Percentiles rank a stretch among this genome's conserved stretches.
Conservation (phyloP, 257 asterid genomes). For the Anisodus tanguticus region DNA sequence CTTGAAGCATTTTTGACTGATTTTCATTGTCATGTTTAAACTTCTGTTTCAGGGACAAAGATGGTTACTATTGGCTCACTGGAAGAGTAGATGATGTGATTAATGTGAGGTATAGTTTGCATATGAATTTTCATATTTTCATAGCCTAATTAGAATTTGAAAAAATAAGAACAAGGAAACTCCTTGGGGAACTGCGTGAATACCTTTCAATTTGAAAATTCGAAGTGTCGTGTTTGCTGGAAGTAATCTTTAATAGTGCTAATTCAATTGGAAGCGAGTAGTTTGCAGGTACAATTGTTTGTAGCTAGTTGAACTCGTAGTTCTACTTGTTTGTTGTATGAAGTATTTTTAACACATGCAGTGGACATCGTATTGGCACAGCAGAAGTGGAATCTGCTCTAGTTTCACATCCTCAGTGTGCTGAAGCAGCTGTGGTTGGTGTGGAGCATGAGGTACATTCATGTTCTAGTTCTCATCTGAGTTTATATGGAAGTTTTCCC, state of each 20-base stretch:
- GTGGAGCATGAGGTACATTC: constrained; percentile 90
- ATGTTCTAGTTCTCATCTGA: constrained; percentile 1
- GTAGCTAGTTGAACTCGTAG: constrained; percentile 19
- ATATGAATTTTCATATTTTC: constrained; percentile 29
- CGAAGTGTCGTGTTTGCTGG: background rate
- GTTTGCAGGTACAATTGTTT: background rate
- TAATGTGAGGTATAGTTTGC: constrained; percentile 76
- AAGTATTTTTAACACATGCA: constrained; percentile 34
- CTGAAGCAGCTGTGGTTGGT: constrained; percentile 99
- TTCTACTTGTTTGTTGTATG: constrained; percentile 13
- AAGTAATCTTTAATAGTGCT: constrained; percentile 3
- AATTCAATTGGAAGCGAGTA: constrained; percentile 9
- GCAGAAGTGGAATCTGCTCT: constrained; percentile 99
- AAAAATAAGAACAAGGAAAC: constrained; percentile 1
- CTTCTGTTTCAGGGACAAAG: constrained; percentile 69
- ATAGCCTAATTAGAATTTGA: constrained; percentile 21
- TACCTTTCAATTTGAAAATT: background rate
- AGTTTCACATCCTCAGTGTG: constrained; percentile 91
- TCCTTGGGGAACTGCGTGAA: constrained; percentile 19
- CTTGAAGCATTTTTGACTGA: constrained; percentile 9
- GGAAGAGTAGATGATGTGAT: constrained; percentile 99
- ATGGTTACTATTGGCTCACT: constrained; percentile 98
- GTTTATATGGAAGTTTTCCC: constrained; percentile 17
- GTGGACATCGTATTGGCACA: constrained; percentile 98
- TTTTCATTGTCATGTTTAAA: constrained; percentile 3